Conservation (phyloP, 192 early-diverging fungal species). For the Entomortierella parvispora region DNA sequence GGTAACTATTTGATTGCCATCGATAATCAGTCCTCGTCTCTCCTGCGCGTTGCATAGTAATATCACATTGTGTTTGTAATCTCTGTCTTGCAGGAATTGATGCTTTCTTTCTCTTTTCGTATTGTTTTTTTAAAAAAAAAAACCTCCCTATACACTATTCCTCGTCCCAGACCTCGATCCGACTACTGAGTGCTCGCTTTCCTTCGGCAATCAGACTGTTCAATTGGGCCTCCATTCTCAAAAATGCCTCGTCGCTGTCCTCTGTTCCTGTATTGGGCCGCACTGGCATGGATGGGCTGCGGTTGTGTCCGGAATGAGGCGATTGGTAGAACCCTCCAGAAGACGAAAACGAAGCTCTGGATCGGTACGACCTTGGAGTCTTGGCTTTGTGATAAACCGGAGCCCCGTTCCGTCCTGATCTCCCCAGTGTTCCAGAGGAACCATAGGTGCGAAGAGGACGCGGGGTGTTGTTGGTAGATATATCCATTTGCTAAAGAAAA, state of each 20-base stretch:
- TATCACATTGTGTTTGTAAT: neutral
- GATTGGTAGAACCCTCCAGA: slow-evolving; percentile 7
- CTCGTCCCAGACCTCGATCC: slow-evolving; percentile 46
- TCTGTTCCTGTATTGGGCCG: slow-evolving; percentile 42
- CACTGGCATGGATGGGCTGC: slow-evolving; percentile 31
- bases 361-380: slow-evolving; percentile 12
- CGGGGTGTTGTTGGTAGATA: neutral
- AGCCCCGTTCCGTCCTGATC: neutral
- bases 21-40: no score
- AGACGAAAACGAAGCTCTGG: slow-evolving; percentile 18
- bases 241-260: slow-evolving; percentile 40
- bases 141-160: slow-evolving; percentile 15
- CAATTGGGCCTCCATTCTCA: slow-evolving; percentile 51
- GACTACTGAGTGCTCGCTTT: slow-evolving; percentile 39
- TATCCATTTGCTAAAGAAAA: slow-evolving; percentile 10
- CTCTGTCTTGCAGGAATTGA: no score
- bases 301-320: slow-evolving; percentile 2
- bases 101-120: neutral
- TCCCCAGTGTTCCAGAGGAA: neutral
- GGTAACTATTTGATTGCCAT: no score
- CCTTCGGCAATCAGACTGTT: slow-evolving; percentile 48
- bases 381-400: slow-evolving; percentile 26
- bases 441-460: neutral
- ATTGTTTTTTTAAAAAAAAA: no score
- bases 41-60: no score